These are phyloP conservation scores for Thamnidium elegans DNA, from an alignment of 192 early-diverging fungal species.

Conservation along the genomic window DNA sequence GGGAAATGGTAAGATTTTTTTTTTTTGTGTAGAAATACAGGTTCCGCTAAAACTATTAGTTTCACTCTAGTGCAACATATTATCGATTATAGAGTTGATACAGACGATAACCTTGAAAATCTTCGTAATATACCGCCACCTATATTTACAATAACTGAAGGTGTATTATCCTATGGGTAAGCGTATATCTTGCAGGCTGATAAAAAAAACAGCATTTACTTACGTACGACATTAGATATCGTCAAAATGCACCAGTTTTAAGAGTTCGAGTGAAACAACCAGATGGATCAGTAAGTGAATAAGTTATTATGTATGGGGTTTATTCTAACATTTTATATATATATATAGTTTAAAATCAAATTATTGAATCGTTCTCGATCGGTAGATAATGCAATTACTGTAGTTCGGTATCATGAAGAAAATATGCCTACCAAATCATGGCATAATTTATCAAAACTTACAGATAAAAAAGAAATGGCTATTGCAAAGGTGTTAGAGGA, in stretches of 20 bases:
- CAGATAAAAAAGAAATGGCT: not conserved
- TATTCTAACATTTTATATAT: not conserved
- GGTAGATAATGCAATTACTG: constrained; percentile 11
- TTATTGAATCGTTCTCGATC: constrained; percentile 29
- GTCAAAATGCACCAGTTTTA: constrained; percentile 46
- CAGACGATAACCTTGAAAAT: constrained; percentile 34
- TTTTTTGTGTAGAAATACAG: not conserved
- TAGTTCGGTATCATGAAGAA: constrained; percentile 26
- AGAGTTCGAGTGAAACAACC: constrained; percentile 44
- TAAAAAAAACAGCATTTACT: not conserved
- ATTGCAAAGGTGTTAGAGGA: not conserved
- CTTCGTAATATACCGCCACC: constrained; percentile 57
- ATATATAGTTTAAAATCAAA: constrained; percentile 18
- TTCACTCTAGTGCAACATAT: constrained; percentile 40
- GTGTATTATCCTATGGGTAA: constrained; percentile 55
- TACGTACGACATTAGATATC: constrained; percentile 39
- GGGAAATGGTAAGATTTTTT: not conserved
- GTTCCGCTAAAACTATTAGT: not conserved
- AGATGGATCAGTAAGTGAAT: constrained; percentile 38
- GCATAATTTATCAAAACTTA: not conserved
- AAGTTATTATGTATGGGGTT: not conserved
- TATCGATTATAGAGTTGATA: constrained; percentile 33
- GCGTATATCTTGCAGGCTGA: not conserved
- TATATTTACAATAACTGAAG: constrained; percentile 48
- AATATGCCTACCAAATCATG: constrained; percentile 23